Evolutionary conservation across 1,284 basidiomycete genomes (phyloP).

Genomic region (Malassezia yamatoensis): DNA sequence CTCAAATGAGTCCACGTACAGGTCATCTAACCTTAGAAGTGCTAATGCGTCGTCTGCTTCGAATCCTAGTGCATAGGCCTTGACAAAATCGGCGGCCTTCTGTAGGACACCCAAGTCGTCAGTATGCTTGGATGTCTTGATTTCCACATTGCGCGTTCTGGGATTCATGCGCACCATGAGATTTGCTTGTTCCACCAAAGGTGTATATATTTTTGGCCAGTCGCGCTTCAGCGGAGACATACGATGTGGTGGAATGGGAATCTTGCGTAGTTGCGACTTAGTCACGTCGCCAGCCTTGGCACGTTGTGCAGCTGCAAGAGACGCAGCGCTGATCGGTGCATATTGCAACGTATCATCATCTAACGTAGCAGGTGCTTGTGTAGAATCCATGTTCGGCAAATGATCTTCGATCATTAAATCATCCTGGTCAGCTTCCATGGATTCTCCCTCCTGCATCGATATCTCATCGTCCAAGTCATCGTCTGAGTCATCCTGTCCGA

Average conservation of each 20-base stretch:
- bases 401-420: conserved; percentile 13
- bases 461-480: conserved; percentile 8
- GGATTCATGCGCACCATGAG: conserved; percentile 96
- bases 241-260: conserved; percentile 87
- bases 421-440: conserved; percentile 15
- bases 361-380: neutral
- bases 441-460: neutral
- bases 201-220: conserved; percentile 93
- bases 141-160: conserved; percentile 74
- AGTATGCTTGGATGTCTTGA: conserved; percentile 90
- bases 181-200: conserved; percentile 83
- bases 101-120: conserved; percentile 56
- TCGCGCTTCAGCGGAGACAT: conserved; percentile 96
- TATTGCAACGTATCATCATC: conserved; percentile 12
- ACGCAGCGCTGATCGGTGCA: conserved; percentile 13
- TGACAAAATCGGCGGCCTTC: conserved; percentile 96
- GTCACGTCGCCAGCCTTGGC: neutral
- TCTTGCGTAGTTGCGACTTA: conserved; percentile 44
- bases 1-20: conserved; percentile 92
- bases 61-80: conserved; percentile 87
- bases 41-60: conserved; percentile 80
- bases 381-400: neutral
- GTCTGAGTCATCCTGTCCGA: conserved; percentile 16
- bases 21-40: conserved; percentile 82
- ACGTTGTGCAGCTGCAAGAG: neutral